A percentile compares a stretch with the other conserved stretches of the same genome.
These are phyloP conservation scores for Nicotiana noctiflora DNA, from an alignment of 257 asterid species.

Conservation along the genomic window DNA sequence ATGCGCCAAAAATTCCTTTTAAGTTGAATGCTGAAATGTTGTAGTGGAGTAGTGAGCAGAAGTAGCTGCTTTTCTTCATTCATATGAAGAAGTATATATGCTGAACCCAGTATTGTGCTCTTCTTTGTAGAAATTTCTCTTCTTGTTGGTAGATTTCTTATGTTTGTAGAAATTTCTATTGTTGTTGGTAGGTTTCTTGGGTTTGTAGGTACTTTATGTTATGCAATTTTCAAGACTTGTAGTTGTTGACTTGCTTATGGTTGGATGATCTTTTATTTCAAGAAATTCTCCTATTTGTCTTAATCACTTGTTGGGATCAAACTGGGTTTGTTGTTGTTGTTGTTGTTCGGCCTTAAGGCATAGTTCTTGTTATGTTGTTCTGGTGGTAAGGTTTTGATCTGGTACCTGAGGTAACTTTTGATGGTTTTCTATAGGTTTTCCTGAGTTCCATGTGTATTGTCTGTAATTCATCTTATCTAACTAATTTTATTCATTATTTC, in stretches of 20 bases:
- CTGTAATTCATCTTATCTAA: background rate
- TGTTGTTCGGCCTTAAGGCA: background rate
- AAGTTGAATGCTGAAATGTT: background rate
- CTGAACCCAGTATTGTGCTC: background rate
- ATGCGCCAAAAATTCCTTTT: background rate
- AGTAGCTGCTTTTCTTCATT: background rate
- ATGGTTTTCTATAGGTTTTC: background rate
- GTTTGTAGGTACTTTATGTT: background rate
- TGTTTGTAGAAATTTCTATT: background rate
- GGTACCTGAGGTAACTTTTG: background rate
- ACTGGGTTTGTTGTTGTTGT: too few species aligned
- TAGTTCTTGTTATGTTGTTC: background rate
- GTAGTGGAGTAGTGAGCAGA: constrained; percentile 1
- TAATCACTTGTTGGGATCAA: background rate
- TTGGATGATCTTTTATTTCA: background rate
- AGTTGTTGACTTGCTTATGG: background rate
- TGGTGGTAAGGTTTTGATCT: background rate
- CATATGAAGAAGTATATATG: constrained; percentile 4
- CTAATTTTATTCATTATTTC: background rate
- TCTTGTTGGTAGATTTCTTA: constrained; percentile 1
- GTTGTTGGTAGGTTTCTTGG: background rate
- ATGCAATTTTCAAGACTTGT: background rate
- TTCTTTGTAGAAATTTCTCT: constrained; percentile 1
- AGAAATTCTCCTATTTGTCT: background rate
- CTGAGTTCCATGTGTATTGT: background rate